These are phyloP conservation scores for Atkinsonella hypoxylon DNA, from an alignment of 2,329 filamentous ascomycete genomes.

Conservation along the genomic window DNA sequence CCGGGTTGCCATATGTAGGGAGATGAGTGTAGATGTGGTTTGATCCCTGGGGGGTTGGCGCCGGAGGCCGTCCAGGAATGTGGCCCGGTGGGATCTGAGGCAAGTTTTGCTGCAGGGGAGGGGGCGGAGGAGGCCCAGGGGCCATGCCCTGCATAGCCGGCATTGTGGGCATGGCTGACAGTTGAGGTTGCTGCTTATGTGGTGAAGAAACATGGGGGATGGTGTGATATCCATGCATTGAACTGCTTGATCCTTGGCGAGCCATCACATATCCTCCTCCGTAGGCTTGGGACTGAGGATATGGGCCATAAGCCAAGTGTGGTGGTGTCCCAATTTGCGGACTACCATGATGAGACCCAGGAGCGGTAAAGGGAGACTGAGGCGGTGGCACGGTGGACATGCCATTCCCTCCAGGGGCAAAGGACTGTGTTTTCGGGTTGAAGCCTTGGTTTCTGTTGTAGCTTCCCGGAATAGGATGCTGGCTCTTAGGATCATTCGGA, in stretches of 20 bases:
- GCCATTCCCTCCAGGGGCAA: conserved; percentile 54
- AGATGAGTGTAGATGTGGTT: conserved; percentile 39
- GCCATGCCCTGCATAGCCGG: conserved; percentile 19
- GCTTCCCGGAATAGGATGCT: conserved; percentile 76
- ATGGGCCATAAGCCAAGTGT: conserved; percentile 37
- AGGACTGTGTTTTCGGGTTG: conserved; percentile 89
- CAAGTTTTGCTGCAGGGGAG: conserved; percentile 18
- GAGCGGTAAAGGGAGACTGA: conserved; percentile 35
- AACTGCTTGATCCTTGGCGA: conserved; percentile 43
- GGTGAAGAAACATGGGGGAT: conserved; percentile 28
- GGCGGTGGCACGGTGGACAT: conserved; percentile 37
- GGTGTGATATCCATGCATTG: conserved; percentile 37
- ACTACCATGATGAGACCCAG: conserved; percentile 38
- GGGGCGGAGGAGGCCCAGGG: conserved; percentile 23
- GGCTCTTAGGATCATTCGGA: conserved; percentile 59
- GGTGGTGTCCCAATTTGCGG: conserved; percentile 41
- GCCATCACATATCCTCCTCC: conserved; percentile 41
- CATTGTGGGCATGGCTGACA: conserved; percentile 8
- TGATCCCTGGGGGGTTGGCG: conserved; percentile 29
- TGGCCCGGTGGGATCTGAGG: conserved; percentile 30
- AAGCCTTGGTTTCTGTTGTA: conserved; percentile 70
- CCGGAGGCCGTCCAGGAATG: conserved; percentile 34
- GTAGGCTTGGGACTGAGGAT: conserved; percentile 36
- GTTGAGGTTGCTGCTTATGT: conserved; percentile 10
- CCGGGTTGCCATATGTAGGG: conserved; percentile 46